These are phyloP conservation scores for Limnomonas spitsbergensis DNA, from an alignment of 139 green algal species.

Conservation along the genomic window DNA sequence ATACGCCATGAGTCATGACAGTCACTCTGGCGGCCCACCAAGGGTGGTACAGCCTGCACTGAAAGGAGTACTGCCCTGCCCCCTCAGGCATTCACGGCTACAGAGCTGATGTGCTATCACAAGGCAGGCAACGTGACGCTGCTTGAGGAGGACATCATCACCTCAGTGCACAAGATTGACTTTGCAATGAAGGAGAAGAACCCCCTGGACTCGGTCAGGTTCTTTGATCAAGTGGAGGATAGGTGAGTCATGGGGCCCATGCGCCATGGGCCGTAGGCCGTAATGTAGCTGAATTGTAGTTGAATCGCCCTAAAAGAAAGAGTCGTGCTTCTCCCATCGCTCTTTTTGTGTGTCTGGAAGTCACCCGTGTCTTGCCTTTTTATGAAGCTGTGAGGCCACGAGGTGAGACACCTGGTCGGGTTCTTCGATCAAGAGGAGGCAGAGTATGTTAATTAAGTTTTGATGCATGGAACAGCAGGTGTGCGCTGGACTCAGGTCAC, in stretches of 20 bases:
- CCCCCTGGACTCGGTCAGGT: conserved; percentile 1
- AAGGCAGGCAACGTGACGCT: neutral
- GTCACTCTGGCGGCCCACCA: neutral
- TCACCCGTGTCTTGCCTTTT: too few species aligned
- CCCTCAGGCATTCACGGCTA: neutral
- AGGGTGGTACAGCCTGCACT: neutral
- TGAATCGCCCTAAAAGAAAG: neutral
- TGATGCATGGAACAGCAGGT: too few species aligned
- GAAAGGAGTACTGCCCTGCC: neutral
- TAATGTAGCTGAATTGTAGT: neutral
- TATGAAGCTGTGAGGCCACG: too few species aligned
- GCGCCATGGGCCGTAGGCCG: neutral
- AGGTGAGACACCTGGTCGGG: too few species aligned
- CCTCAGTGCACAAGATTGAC: conserved; percentile 3
- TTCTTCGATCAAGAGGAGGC: too few species aligned
- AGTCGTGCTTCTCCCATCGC: too few species aligned
- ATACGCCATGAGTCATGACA: neutral
- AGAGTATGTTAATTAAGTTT: too few species aligned
- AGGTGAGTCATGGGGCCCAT: neutral
- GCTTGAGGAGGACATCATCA: neutral
- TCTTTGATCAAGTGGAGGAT: neutral
- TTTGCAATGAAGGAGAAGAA: conserved; percentile 9
- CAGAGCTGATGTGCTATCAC: neutral
- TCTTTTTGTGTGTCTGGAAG: too few species aligned
- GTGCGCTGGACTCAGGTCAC: too few species aligned